These are phyloP conservation scores for Acacia concinna DNA, from an alignment of 331 rosid genomes.

Conservation along the genomic window DNA sequence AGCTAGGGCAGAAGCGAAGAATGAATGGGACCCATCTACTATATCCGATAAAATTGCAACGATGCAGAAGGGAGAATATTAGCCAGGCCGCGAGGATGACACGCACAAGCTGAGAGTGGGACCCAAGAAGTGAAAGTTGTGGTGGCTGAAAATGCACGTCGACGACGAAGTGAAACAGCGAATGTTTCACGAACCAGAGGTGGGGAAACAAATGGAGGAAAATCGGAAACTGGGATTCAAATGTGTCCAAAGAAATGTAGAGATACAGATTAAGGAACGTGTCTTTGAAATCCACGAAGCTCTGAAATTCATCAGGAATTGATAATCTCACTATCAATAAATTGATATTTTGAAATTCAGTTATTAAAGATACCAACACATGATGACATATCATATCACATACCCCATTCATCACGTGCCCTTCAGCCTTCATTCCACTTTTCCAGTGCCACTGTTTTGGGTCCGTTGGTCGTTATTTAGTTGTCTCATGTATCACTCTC, in stretches of 20 bases:
- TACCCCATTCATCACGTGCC: too few relatives aligned
- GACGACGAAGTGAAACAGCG: background rate
- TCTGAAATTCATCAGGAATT: background rate
- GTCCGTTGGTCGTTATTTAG: too few relatives aligned
- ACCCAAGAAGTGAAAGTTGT: conserved; percentile 26
- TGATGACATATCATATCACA: too few relatives aligned
- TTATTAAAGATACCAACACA: too few relatives aligned
- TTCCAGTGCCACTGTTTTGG: too few relatives aligned
- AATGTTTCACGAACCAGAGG: background rate
- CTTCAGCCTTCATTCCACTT: background rate
- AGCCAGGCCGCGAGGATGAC: background rate
- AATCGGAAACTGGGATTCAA: background rate
- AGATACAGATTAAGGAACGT: background rate
- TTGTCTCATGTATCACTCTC: too few relatives aligned
- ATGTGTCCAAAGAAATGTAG: background rate
- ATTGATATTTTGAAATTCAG: background rate
- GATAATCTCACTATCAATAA: background rate
- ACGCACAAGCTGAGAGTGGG: background rate
- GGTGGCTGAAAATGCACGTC: conserved; percentile 20
- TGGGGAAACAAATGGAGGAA: background rate
- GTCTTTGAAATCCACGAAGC: background rate
- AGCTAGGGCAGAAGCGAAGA: background rate
- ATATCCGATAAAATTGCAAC: background rate
- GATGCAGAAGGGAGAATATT: background rate
- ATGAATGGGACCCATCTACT: background rate